A percentile compares a stretch with the other conserved stretches of the same genome.
These are phyloP conservation scores for Penicillium cataractarum DNA, from an alignment of 495 filamentous ascomycete species.

Conservation along the genomic window DNA sequence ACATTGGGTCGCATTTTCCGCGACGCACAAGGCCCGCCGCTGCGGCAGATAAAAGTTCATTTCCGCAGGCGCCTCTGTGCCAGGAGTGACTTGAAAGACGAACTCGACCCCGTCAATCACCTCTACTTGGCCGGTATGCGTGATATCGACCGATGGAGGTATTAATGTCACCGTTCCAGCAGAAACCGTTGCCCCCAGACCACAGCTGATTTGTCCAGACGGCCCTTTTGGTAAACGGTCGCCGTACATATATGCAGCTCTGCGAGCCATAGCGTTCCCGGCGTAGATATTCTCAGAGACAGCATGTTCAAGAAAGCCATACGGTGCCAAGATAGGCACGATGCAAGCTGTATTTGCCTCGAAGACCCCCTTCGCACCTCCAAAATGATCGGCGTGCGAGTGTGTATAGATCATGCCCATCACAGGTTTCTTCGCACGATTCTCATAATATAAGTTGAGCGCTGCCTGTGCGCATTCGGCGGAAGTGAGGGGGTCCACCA, in stretches of 20 bases:
- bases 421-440: slow-evolving; percentile 17
- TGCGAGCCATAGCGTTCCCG: slow-evolving; percentile 22
- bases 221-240: slow-evolving; percentile 11
- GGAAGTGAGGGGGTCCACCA: slow-evolving; percentile 30
- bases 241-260: slow-evolving; percentile 30
- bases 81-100: slow-evolving; percentile 29
- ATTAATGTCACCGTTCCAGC: slow-evolving; percentile 14
- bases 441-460: slow-evolving; percentile 18
- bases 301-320: slow-evolving; percentile 25
- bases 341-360: slow-evolving; percentile 1
- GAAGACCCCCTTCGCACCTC: slow-evolving; percentile 19
- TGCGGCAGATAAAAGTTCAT: slow-evolving; percentile 29
- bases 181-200: slow-evolving; percentile 19
- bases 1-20: slow-evolving; percentile 27
- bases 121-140: slow-evolving; percentile 12
- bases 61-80: slow-evolving; percentile 30
- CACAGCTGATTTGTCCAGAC: slow-evolving; percentile 20
- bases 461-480: slow-evolving; percentile 20
- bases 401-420: slow-evolving; percentile 28
- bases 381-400: slow-evolving; percentile 28
- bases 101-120: slow-evolving; percentile 22
- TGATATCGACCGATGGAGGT: slow-evolving; percentile 21
- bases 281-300: slow-evolving; percentile 25
- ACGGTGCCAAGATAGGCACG: slow-evolving; percentile 23
- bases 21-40: slow-evolving; percentile 18